phyloP scores from a whole-genome alignment of 2,329 filamentous ascomycete genomes.

The Botryotinia convoluta region DNA sequence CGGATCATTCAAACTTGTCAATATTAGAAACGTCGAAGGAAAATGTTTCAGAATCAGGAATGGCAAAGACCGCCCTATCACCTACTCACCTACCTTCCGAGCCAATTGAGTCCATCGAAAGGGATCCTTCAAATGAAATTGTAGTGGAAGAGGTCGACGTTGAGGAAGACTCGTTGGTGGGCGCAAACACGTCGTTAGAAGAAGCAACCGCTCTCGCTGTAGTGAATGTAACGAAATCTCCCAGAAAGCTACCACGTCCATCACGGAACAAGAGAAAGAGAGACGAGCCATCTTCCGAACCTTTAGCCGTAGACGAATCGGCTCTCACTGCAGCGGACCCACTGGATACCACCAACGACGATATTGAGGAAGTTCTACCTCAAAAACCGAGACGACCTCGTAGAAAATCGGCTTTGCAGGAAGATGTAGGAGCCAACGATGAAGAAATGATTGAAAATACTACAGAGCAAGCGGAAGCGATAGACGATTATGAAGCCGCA shows the following conservation, averaged over 20 bases:
- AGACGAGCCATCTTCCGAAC: slow-evolving; percentile 16
- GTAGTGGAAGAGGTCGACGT: not conserved
- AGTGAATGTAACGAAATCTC: not conserved
- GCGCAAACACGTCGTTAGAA: not conserved
- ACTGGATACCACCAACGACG: not conserved
- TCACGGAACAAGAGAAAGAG: slow-evolving; percentile 32
- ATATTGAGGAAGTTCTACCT: not conserved
- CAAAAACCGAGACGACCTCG: slow-evolving; percentile 1
- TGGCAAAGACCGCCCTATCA: not conserved
- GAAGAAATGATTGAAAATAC: not conserved
- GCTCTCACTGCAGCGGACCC: not conserved
- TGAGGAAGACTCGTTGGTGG: not conserved
- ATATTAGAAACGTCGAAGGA: not conserved
- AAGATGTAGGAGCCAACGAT: not conserved
- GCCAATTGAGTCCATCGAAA: slow-evolving; percentile 12
- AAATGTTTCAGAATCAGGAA: not conserved
- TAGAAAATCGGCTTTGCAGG: slow-evolving; percentile 1
- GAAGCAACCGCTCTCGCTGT: not conserved
- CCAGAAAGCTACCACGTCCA: slow-evolving; percentile 7
- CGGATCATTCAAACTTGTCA: not conserved
- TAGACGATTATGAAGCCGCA: slow-evolving; percentile 40
- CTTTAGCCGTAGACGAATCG: not conserved
- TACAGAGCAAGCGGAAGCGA: slow-evolving; percentile 33
- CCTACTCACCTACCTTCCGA: not conserved
- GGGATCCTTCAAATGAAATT: not conserved